Evolutionary conservation across 192 early-diverging fungal species (phyloP).

Genomic region (Mortierella alpina): DNA sequence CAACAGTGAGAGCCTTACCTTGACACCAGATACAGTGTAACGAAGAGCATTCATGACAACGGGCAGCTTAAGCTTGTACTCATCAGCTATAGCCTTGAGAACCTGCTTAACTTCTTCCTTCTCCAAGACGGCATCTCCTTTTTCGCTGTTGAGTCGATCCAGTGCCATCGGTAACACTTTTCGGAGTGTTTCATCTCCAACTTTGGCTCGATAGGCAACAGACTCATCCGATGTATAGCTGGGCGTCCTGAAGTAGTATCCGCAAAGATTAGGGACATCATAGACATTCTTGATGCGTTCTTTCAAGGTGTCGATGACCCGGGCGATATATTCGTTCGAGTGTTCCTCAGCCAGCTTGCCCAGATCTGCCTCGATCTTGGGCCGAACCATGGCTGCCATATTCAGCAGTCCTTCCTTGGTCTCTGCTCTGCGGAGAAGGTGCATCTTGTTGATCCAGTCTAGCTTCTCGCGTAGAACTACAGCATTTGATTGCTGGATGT

Average conservation of each 20-base stretch:
- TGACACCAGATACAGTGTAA: conserved; percentile 72
- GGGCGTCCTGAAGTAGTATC: conserved; percentile 67
- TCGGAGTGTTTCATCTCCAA: conserved; percentile 49
- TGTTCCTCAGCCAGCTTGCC: conserved; percentile 21
- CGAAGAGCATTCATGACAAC: conserved; percentile 74
- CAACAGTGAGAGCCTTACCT: conserved; percentile 27
- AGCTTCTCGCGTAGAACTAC: conserved; percentile 77
- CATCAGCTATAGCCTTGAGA: conserved; percentile 48
- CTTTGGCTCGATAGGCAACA: conserved; percentile 40
- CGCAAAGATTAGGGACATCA: conserved; percentile 63
- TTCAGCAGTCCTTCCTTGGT: conserved; percentile 54
- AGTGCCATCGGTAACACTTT: conserved; percentile 17
- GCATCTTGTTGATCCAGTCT: conserved; percentile 81
- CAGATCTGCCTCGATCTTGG: conserved; percentile 41
- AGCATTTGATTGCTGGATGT: conserved; percentile 70
- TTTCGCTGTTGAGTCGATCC: conserved; percentile 6
- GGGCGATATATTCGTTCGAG: conserved; percentile 55
- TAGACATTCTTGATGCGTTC: conserved; percentile 67
- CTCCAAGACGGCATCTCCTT: conserved; percentile 24
- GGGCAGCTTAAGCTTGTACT: conserved; percentile 55
- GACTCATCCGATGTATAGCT: conserved; percentile 58
- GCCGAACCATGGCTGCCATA: conserved; percentile 50
- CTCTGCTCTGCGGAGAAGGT: conserved; percentile 61
- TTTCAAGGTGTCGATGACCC: conserved; percentile 61
- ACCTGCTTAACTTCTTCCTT: conserved; percentile 43